Evolutionary conservation across 495 filamentous ascomycete genomes (phyloP), one percentile per base, ranked within the genome.

Genomic region (Bryoglossum gracile): DNA sequence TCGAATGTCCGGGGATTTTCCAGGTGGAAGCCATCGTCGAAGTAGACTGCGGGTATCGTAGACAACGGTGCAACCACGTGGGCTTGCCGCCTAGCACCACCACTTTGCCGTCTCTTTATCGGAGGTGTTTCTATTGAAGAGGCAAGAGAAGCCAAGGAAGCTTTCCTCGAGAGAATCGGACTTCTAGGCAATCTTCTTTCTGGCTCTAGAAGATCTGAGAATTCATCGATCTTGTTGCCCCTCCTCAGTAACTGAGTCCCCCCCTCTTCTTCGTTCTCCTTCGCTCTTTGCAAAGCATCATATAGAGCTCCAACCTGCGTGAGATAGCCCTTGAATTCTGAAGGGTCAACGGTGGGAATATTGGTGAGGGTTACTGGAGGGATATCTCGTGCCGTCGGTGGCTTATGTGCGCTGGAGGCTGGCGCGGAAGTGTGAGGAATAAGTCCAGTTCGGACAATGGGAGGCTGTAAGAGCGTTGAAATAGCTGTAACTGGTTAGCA

Each of bases 1-100:
- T 97, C 92, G 61, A 99, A 99, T 0, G 86, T 96, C 17, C 92
- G 77, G 0, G 92, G 92, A 52, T 99, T 99, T 58, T 98, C 92
- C 0, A 99, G 75, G 52, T 86, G 94, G 57, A 99, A 99, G 55
- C 89, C 83, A 30, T 90, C 85, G 40, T 96, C 94, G 58, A 96
- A 95, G 57, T 97, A 99, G 18, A 99, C 85, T 21, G 69, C 73
- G 0, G 92, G 92, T 43, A 99, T 94, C 1, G 89, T 96, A 5
- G 89, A 89, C 21, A 99, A 65, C 6, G 92, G 92, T 3, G 92
- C 88, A 8, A 84, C 76, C 0, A 80, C 83, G 33, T 85, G 81
- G 0, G 69, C 59, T 30, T 64, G 68, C 30, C 76, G 69, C 56
- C 72, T 75, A 14, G 67, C 56, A 14, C 71, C 69, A 2, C 72